Evolutionary conservation across 345 rosid species (phyloP).

Genomic region (Citrus inodora): DNA sequence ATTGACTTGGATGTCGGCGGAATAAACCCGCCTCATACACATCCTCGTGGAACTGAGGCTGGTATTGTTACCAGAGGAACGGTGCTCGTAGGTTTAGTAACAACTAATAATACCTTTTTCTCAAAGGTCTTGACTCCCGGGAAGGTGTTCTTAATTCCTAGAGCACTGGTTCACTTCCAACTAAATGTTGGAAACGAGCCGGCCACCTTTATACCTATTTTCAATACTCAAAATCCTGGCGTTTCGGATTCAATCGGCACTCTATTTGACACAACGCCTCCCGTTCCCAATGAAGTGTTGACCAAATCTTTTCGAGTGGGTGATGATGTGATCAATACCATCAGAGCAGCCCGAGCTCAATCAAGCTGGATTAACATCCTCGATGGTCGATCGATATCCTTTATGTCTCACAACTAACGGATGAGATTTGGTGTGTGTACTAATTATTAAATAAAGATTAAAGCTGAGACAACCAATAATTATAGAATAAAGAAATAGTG

Average conservation of each 20-base stretch:
- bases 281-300: slow-evolving; percentile 53
- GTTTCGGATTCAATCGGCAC: slow-evolving; percentile 27
- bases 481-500: too few relatives aligned
- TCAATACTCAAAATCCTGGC: slow-evolving; percentile 76
- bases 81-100: slow-evolving; percentile 58
- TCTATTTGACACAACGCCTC: slow-evolving; percentile 51
- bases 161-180: slow-evolving; percentile 73
- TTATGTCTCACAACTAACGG: too few relatives aligned
- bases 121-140: slow-evolving; percentile 51
- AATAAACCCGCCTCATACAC: slow-evolving; percentile 66
- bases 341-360: slow-evolving; percentile 24
- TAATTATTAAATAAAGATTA: too few relatives aligned
- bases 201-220: slow-evolving; percentile 60
- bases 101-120: slow-evolving; percentile 41
- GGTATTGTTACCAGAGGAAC: slow-evolving; percentile 55
- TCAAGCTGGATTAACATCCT: background rate
- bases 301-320: slow-evolving; percentile 52
- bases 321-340: slow-evolving; percentile 32
- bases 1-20: slow-evolving; percentile 61
- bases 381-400: too few relatives aligned
- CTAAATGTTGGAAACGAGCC: slow-evolving; percentile 58
- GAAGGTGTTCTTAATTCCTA: slow-evolving; percentile 62
- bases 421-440: too few relatives aligned
- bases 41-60: slow-evolving; percentile 61
- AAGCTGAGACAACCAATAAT: too few relatives aligned